These are phyloP conservation scores for Myxozyma udenii DNA, from an alignment of 805 yeast species.

Conservation along the genomic window DNA sequence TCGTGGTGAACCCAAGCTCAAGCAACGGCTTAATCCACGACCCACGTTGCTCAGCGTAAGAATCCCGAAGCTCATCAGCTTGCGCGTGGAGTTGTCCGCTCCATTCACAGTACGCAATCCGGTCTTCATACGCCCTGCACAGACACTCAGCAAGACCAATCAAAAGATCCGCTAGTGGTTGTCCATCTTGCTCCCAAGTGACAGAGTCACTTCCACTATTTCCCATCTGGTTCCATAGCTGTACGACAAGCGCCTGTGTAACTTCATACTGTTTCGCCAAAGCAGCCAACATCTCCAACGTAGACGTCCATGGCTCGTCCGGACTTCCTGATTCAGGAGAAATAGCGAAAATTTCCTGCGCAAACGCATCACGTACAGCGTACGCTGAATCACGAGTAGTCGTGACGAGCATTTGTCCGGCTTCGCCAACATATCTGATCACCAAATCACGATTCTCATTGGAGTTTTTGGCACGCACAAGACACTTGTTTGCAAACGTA, in stretches of 20 bases:
- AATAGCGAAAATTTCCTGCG: conserved; percentile 18
- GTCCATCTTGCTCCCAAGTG: conserved; percentile 14
- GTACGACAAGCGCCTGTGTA: conserved; percentile 16
- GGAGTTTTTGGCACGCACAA: conserved; percentile 15
- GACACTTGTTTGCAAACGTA: conserved; percentile 13
- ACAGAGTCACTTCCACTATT: conserved; percentile 15
- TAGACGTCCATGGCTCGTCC: conserved; percentile 36
- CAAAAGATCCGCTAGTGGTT: conserved; percentile 32
- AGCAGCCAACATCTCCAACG: conserved; percentile 28
- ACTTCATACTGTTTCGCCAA: conserved; percentile 32
- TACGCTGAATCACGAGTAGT: conserved; percentile 21
- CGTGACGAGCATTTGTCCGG: conserved; percentile 18
- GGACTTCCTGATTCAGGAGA: conserved; percentile 8
- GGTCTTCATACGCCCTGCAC: conserved; percentile 39
- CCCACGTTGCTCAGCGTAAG: conserved; percentile 37
- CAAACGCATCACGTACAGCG: conserved; percentile 10
- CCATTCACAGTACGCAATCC: conserved; percentile 23
- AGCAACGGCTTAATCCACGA: conserved; percentile 62
- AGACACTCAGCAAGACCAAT: conserved; percentile 43
- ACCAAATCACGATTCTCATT: conserved; percentile 4
- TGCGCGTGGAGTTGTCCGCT: conserved; percentile 21
- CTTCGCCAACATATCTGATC: conserved; percentile 13
- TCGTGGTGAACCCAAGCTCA: conserved; percentile 47
- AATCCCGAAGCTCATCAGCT: conserved; percentile 16
- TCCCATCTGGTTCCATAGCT: conserved; percentile 20